Percentiles rank a stretch among this genome's conserved stretches.
Conservation (phyloP, 2,329 filamentous ascomycete genomes). For the Arthrobotrys musiformis region DNA sequence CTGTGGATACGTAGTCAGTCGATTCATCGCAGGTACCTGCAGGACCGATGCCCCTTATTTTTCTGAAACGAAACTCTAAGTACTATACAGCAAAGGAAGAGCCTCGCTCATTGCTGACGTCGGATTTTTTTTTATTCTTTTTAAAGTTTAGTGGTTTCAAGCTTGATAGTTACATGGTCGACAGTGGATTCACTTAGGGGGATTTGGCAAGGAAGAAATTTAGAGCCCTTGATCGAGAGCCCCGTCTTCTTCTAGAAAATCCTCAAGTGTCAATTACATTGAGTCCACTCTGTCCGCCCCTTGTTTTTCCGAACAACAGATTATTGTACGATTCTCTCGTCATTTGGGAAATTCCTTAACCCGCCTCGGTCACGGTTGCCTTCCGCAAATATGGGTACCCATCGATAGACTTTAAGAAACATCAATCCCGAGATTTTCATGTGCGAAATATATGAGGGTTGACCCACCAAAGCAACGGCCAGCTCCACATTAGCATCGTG, state of each 20-base stretch:
- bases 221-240: neutral
- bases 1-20: constrained; percentile 1
- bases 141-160: neutral
- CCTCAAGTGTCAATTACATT: constrained; percentile 21
- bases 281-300: neutral
- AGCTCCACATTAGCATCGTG: neutral
- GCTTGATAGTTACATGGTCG: neutral
- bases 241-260: constrained; percentile 31
- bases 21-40: constrained; percentile 27
- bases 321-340: constrained; percentile 12
- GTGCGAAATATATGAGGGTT: neutral
- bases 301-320: constrained; percentile 13
- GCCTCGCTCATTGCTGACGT: constrained; percentile 16
- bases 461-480: neutral
- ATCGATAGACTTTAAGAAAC: neutral
- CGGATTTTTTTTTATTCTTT: neutral
- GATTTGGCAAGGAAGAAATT: neutral
- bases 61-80: constrained; percentile 47
- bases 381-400: neutral
- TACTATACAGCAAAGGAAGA: constrained; percentile 7
- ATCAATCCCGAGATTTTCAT: neutral
- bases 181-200: neutral
- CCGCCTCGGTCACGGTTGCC: neutral
- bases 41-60: constrained; percentile 16
- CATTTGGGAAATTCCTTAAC: neutral